Evolutionary conservation across 495 filamentous ascomycete species (phyloP).

Genomic region (Lophium mytilinum): DNA sequence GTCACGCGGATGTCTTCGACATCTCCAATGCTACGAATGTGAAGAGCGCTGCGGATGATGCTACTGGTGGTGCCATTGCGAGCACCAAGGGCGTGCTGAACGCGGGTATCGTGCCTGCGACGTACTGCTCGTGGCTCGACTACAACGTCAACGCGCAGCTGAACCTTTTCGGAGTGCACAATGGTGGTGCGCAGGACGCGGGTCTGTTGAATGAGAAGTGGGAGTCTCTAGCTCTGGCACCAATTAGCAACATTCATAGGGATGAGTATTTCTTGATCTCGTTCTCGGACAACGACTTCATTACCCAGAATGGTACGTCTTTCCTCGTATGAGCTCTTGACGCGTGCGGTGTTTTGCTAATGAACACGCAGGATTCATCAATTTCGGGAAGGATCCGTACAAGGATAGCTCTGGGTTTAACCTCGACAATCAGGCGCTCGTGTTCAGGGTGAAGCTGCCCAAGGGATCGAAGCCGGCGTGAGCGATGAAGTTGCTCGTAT

Average conservation of each 20-base stretch:
- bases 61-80: slow-evolving; percentile 43
- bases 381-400: slow-evolving; percentile 54
- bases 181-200: slow-evolving; percentile 51
- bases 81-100: slow-evolving; percentile 48
- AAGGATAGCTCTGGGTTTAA: slow-evolving; percentile 54
- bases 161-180: slow-evolving; percentile 59
- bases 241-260: slow-evolving; percentile 37
- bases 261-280: slow-evolving; percentile 64
- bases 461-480: slow-evolving; percentile 26
- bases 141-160: slow-evolving; percentile 65
- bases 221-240: slow-evolving; percentile 62
- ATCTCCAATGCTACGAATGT: slow-evolving; percentile 60
- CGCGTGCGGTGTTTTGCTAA: slow-evolving; percentile 9
- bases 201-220: slow-evolving; percentile 71
- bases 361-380: slow-evolving; percentile 44
- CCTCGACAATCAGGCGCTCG: slow-evolving; percentile 62
- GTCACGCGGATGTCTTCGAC: slow-evolving; percentile 68
- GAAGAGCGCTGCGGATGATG: slow-evolving; percentile 47
- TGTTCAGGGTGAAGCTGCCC: slow-evolving; percentile 60
- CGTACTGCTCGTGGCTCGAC: slow-evolving; percentile 64
- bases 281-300: slow-evolving; percentile 72
- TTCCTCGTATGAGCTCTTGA: not conserved
- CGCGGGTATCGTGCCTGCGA: slow-evolving; percentile 49
- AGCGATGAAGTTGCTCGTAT: not conserved
- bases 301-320: slow-evolving; percentile 62